phyloP scores from a whole-genome alignment of 441 rosid species.

The Eugenia klotzschiana region DNA sequence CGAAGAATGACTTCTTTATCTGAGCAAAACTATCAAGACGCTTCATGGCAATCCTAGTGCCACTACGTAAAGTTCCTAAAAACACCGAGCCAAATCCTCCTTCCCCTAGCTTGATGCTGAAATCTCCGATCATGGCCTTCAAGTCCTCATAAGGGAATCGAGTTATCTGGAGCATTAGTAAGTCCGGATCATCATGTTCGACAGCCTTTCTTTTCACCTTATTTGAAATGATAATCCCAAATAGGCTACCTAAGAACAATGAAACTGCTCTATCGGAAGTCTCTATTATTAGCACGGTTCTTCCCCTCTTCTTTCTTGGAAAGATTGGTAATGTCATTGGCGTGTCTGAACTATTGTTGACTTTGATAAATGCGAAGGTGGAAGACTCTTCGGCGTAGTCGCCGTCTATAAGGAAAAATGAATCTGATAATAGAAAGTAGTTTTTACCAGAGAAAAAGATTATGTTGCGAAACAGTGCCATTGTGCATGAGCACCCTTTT shows the following conservation, averaged over 20 bases:
- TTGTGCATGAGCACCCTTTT: not conserved
- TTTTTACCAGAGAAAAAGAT: rapidly evolving
- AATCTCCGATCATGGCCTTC: not conserved
- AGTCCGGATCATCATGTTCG: not conserved
- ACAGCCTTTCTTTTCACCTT: rapidly evolving
- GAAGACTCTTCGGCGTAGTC: rapidly evolving
- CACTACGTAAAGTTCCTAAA: not conserved
- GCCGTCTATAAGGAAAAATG: not conserved
- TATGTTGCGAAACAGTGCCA: not conserved
- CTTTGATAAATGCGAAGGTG: not conserved
- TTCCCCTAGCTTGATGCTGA: not conserved
- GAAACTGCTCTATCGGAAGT: rapidly evolving
- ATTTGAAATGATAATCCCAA: not conserved
- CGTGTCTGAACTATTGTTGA: rapidly evolving
- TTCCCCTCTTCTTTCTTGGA: not conserved
- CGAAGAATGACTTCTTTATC: not conserved
- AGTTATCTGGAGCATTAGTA: conserved; percentile 1
- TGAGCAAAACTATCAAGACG: not conserved
- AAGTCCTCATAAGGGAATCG: not conserved
- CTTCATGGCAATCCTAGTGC: not conserved
- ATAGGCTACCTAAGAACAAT: rapidly evolving
- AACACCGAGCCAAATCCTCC: not conserved
- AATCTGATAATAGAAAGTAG: not conserved
- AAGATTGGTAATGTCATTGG: rapidly evolving
- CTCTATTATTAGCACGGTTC: rapidly evolving